Conservation (phyloP, 441 rosid species). For the Isatis lusitanica region DNA sequence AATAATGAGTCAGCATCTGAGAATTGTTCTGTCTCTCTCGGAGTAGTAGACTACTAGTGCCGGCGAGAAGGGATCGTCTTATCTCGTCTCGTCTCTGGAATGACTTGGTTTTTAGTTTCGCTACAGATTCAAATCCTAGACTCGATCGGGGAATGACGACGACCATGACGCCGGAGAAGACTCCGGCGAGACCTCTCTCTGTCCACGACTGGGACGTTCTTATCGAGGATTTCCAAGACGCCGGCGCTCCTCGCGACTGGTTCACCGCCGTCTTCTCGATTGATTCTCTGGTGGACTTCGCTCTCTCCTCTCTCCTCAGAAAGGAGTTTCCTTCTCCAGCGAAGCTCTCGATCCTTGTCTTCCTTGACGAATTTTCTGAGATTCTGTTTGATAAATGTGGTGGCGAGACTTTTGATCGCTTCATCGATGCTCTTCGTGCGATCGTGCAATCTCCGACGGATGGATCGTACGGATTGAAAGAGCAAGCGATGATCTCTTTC, state of each 20-base stretch:
- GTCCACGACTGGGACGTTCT: slow-evolving; percentile 81
- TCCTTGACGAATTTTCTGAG: slow-evolving; percentile 69
- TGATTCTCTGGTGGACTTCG: slow-evolving; percentile 51
- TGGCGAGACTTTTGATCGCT: slow-evolving; percentile 46
- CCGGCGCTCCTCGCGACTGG: slow-evolving; percentile 54
- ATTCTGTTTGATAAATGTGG: slow-evolving; percentile 41
- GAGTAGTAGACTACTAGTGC: slow-evolving; percentile 15
- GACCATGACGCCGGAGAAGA: slow-evolving; percentile 37
- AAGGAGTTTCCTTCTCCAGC: slow-evolving; percentile 60
- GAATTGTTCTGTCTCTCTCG: slow-evolving; percentile 23
- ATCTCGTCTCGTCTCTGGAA: slow-evolving; percentile 32
- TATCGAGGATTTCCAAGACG: slow-evolving; percentile 72
- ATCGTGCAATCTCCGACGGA: slow-evolving; percentile 74
- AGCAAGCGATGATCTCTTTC: slow-evolving; percentile 73
- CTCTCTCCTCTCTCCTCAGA: slow-evolving; percentile 59
- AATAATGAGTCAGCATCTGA: slow-evolving; percentile 31
- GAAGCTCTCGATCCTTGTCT: slow-evolving; percentile 68
- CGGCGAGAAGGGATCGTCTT: slow-evolving; percentile 24
- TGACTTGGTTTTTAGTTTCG: slow-evolving; percentile 2
- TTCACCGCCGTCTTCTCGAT: slow-evolving; percentile 44
- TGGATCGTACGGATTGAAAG: slow-evolving; percentile 59
- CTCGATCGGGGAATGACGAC: slow-evolving; percentile 37
- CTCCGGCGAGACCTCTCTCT: slow-evolving; percentile 50
- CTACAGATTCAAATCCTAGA: slow-evolving; percentile 27
- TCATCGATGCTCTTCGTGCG: slow-evolving; percentile 62